Percentiles rank a stretch among this genome's conserved stretches.
These are phyloP conservation scores for Starmerella cellae DNA, from an alignment of 805 yeast species.

Conservation along the genomic window DNA sequence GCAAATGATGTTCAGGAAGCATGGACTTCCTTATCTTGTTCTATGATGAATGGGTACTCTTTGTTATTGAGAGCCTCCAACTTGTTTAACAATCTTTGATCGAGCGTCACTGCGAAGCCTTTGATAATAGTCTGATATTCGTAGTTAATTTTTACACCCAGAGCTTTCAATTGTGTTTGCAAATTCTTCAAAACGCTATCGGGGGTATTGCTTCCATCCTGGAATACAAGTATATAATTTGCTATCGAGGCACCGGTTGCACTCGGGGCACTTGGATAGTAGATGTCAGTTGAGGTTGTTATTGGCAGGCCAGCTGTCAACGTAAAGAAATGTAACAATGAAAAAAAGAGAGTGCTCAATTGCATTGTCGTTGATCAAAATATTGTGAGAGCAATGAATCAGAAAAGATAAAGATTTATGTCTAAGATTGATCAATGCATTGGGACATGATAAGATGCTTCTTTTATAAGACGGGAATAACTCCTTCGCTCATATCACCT, in stretches of 20 bases:
- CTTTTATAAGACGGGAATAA: too few species aligned
- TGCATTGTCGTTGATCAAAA: neutral
- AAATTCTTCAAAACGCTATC: conserved; percentile 27
- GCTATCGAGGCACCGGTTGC: conserved; percentile 1
- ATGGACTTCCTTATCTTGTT: conserved; percentile 32
- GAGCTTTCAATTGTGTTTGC: conserved; percentile 26
- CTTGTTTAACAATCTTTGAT: conserved; percentile 23
- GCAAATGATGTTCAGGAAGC: too few species aligned
- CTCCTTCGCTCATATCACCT: too few species aligned
- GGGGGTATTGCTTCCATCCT: conserved; percentile 25
- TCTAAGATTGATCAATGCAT: too few species aligned
- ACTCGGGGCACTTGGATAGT: neutral
- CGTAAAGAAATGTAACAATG: neutral
- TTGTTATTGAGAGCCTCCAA: conserved; percentile 19
- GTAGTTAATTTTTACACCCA: conserved; percentile 37
- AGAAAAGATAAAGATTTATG: too few species aligned
- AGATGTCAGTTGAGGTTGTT: neutral
- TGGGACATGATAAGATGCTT: too few species aligned
- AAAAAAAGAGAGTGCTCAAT: neutral
- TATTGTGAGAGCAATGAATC: too few species aligned
- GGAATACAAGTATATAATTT: conserved; percentile 24
- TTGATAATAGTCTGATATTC: conserved; percentile 36
- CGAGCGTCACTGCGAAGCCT: conserved; percentile 36
- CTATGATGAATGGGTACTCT: conserved; percentile 34
- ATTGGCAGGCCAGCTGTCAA: neutral